Base-by-base conservation (phyloP, 805 yeast genomes). In the Wickerhamiella spandovensis region DNA sequence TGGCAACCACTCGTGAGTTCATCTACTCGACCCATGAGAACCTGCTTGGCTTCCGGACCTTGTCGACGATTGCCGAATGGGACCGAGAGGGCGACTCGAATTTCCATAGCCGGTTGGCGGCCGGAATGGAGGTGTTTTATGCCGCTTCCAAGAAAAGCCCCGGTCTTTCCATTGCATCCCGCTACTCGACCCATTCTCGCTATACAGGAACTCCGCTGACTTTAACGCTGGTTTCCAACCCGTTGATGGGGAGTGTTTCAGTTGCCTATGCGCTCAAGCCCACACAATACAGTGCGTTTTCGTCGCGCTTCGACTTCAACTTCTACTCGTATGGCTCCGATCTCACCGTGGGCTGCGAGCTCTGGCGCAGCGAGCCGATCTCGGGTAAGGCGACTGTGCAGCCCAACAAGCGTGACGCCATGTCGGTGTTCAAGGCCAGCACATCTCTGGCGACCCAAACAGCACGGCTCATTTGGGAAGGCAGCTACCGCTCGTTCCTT, bases 91-190 rank as follows among this genome's bases (percentile, higher is more conserved):
- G 25, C 49, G 49, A 48, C 44, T 28, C 51, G 5, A 48, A 37
- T 35, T 56, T 55, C 43, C 48, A 59, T 52, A 80, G 92, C 13
- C 78, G 78, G 43, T 73, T 79, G 0, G 79, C 88, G 0, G 57
- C 85, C 0, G 98, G 98, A 0, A 77, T 83, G 9, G 98, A 92
- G 66, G 55, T 87, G 3, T 92, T 95, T 90, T 84, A 83, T 57
- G 95, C 95, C 1, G 78, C 87, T 0, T 64, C 74, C 44, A 82
- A 84, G 44, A 82, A 86, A 75, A 81, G 90, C 52, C 97, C 97
- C 0, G 97, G 97, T 0, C 48, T 89, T 18, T 85, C 95, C 0
- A 77, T 94, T 1, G 90, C 95, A 0, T 64, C 87, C 46, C 68
- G 97, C 44, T 90, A 92, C 63, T 76, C 90, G 1, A 85, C 96